These are phyloP conservation scores for Brasenia schreberi DNA, from an alignment of 164 flowering plant genomes.

Conservation along the genomic window DNA sequence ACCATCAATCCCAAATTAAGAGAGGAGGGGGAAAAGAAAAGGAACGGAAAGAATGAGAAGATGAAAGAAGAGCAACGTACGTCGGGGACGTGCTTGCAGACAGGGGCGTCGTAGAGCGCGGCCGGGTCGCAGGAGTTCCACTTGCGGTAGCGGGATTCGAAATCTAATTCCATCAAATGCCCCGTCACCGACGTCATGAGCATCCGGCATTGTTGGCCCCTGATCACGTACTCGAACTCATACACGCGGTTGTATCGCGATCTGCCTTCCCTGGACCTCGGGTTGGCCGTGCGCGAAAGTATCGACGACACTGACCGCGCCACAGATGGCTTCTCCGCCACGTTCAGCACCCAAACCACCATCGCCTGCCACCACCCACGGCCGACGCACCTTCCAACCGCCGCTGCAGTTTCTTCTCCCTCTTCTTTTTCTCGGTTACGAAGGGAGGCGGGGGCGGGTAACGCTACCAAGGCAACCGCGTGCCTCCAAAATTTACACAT, in stretches of 20 bases:
- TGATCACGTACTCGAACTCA: conserved; percentile 69
- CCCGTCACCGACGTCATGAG: conserved; percentile 86
- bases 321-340: conserved; percentile 99
- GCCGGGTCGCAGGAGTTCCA: conserved; percentile 93
- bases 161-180: conserved; percentile 93
- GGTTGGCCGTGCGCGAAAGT: conserved; percentile 42
- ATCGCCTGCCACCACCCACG: neutral
- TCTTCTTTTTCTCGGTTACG: too few relatives aligned
- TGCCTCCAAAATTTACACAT: too few relatives aligned
- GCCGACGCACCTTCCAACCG: neutral
- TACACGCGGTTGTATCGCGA: conserved; percentile 79
- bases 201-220: conserved; percentile 56
- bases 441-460: too few relatives aligned
- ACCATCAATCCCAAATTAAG: neutral
- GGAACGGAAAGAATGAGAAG: neutral
- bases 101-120: conserved; percentile 63
- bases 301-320: conserved; percentile 75
- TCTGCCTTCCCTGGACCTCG: conserved; percentile 50
- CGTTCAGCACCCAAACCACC: conserved; percentile 42
- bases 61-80: conserved; percentile 13
- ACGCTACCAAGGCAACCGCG: too few relatives aligned
- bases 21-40: neutral
- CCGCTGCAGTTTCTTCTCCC: neutral
- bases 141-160: conserved; percentile 63
- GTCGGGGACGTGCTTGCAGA: conserved; percentile 72